Conservation (phyloP, 345 rosid species). For the Gossypium longicalyx region DNA sequence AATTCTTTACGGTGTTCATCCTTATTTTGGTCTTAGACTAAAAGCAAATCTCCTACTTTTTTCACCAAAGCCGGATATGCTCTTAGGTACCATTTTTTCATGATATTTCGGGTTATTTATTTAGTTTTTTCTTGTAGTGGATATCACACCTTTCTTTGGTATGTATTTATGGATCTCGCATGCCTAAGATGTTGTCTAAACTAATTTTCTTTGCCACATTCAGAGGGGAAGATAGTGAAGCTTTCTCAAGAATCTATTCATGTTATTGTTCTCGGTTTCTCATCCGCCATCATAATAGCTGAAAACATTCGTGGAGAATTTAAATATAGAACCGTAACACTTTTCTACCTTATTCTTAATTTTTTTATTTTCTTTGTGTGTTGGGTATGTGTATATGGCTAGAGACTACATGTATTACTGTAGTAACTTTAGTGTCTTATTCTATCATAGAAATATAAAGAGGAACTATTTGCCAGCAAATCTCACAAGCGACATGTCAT, state of each 20-base stretch:
- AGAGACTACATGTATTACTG: not conserved
- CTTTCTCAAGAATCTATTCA: conserved; percentile 66
- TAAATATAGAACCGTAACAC: conserved; percentile 9
- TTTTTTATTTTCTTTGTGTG: not conserved
- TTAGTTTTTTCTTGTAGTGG: not conserved
- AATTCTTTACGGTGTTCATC: conserved; percentile 63
- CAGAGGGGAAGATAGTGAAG: conserved; percentile 80
- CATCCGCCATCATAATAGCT: conserved; percentile 60
- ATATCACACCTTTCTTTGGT: not conserved
- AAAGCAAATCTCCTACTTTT: conserved; percentile 58
- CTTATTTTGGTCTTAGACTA: conserved; percentile 57
- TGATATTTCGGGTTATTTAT: not conserved
- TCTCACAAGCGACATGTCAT: conserved; percentile 52
- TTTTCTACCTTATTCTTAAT: not conserved
- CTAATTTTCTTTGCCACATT: conserved; percentile 10
- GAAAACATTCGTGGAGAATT: conserved; percentile 66
- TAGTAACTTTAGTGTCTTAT: not conserved
- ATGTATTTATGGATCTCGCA: not conserved
- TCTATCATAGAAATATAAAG: not conserved
- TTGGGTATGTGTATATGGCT: not conserved
- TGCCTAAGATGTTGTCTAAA: not conserved
- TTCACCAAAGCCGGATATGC: conserved; percentile 68
- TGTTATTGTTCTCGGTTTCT: conserved; percentile 74
- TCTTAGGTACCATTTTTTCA: conserved; percentile 44
- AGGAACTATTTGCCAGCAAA: conserved; percentile 42